Base-by-base conservation (phyloP, 768 basidiomycete genomes). In the Solioccasus polychromus region DNA sequence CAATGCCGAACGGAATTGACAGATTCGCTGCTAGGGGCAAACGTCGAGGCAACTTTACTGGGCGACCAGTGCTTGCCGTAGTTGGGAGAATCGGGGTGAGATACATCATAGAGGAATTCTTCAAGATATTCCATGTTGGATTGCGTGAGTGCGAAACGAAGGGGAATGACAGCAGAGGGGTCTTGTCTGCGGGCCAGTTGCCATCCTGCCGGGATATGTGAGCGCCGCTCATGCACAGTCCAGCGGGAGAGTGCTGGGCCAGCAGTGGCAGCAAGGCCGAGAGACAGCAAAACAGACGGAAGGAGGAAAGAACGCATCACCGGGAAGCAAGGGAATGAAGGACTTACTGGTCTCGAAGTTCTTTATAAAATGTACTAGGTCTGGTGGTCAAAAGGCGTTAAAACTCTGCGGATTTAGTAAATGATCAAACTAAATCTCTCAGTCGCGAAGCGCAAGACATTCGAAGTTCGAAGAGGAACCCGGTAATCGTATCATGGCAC, bases 31-130 rank as follows among this genome's bases (percentile, higher is more conserved):
- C 61, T 66, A 0, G 76, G 76, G 0, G 72, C 67, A 40, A 77
- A 77, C 37, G 55, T 65, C n/a, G 69, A 59, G 18, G 68, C 69
- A 39, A 78, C 59, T 22, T 65, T 49, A 18, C 50, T 53, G 1
- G 74, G 57, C 2, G 70, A 61, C 72, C 74, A 75, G 44, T 78
- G 77, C 25, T 71, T 64, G 1, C 75, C 76, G 36, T 75, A 78
- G 43, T 57, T 66, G 14, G 65, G 57, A 8, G 76, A 78, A 14
- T 59, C 51, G 6, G 76, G 76, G 44, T 73, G 68, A 0, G 76
- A 67, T 11, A 77, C 67, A 3, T 71, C 63, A 48, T 71, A 58
- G 31, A 77, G 69, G 36, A 64, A 54, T 41, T 70, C 66, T 18
- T 75, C 72, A 12, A 78, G 49, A 28, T 60, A 38, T 42, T 71